phyloP scores from a whole-genome alignment of 345 rosid genomes.

The Schrenkiella parvula region DNA sequence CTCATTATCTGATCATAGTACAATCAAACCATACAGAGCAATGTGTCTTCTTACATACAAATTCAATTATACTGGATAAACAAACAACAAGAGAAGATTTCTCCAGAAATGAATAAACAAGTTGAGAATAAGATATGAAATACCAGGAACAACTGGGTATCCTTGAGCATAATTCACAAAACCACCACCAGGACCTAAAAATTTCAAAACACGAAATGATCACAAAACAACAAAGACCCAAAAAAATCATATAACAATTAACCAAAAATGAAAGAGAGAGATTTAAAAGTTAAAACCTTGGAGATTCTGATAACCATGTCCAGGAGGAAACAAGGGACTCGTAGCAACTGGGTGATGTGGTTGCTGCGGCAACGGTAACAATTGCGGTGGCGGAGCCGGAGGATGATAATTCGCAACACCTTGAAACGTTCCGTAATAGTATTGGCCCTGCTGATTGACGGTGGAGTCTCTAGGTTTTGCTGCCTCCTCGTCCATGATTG shows the following conservation, averaged over 20 bases:
- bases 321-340: constrained; percentile 29
- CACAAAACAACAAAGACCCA: not conserved
- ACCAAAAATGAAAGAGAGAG: not conserved
- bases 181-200: constrained; percentile 23
- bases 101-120: not conserved
- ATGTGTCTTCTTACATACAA: not conserved
- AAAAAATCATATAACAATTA: not conserved
- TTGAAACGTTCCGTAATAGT: constrained; percentile 80
- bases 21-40: not conserved
- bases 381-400: constrained; percentile 44
- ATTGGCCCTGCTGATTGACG: constrained; percentile 29
- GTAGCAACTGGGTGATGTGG: constrained; percentile 19
- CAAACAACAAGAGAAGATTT: not conserved
- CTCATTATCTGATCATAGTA: not conserved
- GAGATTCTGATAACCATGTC: constrained; percentile 45
- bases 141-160: constrained; percentile 34
- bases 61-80: not conserved
- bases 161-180: constrained; percentile 32
- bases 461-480: constrained; percentile 31
- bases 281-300: constrained; percentile 40
- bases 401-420: constrained; percentile 74
- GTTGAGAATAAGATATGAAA: not conserved
- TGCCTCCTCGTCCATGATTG: constrained; percentile 48
- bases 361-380: constrained; percentile 40
- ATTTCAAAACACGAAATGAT: not conserved